Conservation (phyloP, 2,329 filamentous ascomycete species). For the Gaeumannomyces tritici region DNA sequence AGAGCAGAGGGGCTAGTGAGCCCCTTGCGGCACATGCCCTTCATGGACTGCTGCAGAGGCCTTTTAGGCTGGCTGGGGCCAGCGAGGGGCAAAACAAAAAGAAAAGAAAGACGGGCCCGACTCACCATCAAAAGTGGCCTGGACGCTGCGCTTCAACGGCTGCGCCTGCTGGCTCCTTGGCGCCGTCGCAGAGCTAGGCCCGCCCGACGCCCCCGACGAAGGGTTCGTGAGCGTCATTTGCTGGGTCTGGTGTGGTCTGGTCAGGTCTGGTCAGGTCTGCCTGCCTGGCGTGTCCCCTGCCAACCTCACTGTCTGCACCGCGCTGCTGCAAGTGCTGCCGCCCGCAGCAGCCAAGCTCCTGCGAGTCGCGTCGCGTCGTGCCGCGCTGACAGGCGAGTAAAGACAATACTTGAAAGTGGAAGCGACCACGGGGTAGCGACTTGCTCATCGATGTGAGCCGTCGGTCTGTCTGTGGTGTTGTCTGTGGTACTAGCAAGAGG, state of each 20-base stretch:
- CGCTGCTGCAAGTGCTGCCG: not conserved
- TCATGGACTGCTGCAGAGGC: no score
- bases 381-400: no score
- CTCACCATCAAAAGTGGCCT: constrained; percentile 53
- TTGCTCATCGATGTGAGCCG: no score
- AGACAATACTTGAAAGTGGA: no score
- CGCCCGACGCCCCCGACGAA: constrained; percentile 34
- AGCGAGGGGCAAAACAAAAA: not conserved
- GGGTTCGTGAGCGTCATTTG: constrained; percentile 47
- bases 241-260: no score
- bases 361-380: not conserved
- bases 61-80: no score
- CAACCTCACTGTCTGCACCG: no score
- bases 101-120: constrained; percentile 4
- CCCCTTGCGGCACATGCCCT: not conserved
- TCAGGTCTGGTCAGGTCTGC: no score
- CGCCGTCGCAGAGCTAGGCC: constrained; percentile 33
- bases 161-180: constrained; percentile 25
- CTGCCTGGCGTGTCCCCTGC: not conserved
- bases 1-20: not conserved
- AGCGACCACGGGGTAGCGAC: no score
- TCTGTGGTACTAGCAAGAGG: not conserved
- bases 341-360: not conserved
- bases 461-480: no score
- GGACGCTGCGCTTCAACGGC: constrained; percentile 47